Evolutionary conservation across 768 basidiomycete species (phyloP), one percentile per base, ranked within the genome.

Genomic region (Suillus subaureus): DNA sequence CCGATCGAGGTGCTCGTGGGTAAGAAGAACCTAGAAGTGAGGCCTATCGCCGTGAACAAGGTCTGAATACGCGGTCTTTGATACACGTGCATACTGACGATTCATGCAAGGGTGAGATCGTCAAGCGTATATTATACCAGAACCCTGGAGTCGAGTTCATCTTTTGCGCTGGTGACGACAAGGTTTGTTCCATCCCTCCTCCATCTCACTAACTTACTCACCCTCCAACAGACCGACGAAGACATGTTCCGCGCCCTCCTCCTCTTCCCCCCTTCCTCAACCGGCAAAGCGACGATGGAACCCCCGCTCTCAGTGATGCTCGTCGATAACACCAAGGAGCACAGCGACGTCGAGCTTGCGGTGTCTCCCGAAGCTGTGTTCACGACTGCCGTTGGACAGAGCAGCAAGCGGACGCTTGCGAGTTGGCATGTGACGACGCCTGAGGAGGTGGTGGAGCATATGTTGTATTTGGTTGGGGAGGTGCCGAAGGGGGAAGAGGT

Each of bases 131-230:
- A 66, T 74, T 97, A 64, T 99, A 96, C 84, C 82, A 89, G 77
- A 91, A 98, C 82, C 93, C 96, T 2, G 94, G 97, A 66, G 89
- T 94, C 54, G 94, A 97, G 75, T 96, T 98, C 73, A 84, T 98
- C 76, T 97, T 98, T 82, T 99, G 97, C 75, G 97, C 96, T 1
- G 97, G 97, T 54, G 97, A 99, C 73, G 97, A 99, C 82, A 99
- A 98, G 87, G 92, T 92, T 66, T 42, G 65, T 67, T 63, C 49
- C 58, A 56, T 31, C 39, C 13, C 33, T 15, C 43, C 18, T 1
- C 15, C 16, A 39, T 3, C 26, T 31, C 58, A 45, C 40, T 28
- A n/a, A 28, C 37, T 31, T 4, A 23, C 33, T 54, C 26, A 52
- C 51, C 47, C 39, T 9, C 26, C 63, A 28, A 15, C 70, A 92